phyloP scores from a whole-genome alignment of 192 early-diverging fungal genomes.

The Coemansia sp. region DNA sequence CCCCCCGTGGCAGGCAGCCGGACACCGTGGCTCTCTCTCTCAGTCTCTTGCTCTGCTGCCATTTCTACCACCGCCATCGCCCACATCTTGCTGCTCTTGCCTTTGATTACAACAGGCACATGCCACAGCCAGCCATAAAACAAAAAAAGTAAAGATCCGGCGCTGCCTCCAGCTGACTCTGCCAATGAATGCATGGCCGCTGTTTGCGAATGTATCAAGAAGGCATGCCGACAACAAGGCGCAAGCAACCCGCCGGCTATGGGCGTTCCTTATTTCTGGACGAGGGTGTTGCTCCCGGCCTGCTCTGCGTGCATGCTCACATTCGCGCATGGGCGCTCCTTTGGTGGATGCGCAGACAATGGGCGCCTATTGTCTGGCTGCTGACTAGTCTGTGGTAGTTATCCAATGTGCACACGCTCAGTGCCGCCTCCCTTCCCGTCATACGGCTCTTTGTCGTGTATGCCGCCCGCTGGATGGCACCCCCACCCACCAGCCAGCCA shows the following conservation, averaged over 20 bases:
- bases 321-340: not conserved
- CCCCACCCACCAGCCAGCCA: too few species aligned
- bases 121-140: not conserved
- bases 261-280: not conserved
- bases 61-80: too few species aligned
- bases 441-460: not conserved
- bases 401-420: slow-evolving; percentile 1
- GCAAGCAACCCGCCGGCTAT: not conserved
- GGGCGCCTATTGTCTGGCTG: not conserved
- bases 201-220: not conserved
- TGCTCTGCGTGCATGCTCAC: not conserved
- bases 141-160: not conserved
- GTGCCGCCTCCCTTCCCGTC: not conserved
- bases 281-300: slow-evolving; percentile 1
- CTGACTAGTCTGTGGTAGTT: slow-evolving; percentile 2
- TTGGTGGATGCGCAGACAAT: not conserved
- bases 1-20: too few species aligned
- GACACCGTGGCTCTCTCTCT: too few species aligned
- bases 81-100: too few species aligned
- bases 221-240: not conserved
- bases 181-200: not conserved
- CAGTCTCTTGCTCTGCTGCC: too few species aligned
- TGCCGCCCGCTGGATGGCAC: not conserved
- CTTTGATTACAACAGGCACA: not conserved
- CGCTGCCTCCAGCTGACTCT: slow-evolving; percentile 3